Base-by-base conservation (phyloP, 179 eudicot species). In the Beta corolliflora region DNA sequence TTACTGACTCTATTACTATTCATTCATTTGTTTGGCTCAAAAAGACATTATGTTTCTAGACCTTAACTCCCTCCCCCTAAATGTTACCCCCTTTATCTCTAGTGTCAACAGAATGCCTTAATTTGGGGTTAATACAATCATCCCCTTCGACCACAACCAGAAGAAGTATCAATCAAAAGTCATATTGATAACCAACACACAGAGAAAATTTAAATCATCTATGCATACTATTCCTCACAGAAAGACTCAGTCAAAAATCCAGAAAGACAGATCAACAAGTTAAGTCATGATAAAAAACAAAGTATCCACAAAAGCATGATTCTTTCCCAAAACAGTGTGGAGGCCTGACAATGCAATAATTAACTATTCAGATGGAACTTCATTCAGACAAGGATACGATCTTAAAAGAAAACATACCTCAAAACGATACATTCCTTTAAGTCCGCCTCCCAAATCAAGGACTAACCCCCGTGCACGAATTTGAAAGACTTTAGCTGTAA, bases 401-500 rank as follows among this genome's bases (percentile, higher is more conserved):
- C 19, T 9, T 10, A 21, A 18, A 53, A 66, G 18, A 55, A 21
- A 71, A 78, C 82, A 80, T 89, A 96, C 99, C 98, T 93, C 93
- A 88, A 91, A 96, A 23, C 93, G 93, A 58, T 86, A 89, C 98
- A 96, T 94, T 67, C 97, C 99, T 79, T 87, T 91, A 52, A 94
- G 82, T 65, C 93, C 97, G 55, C 90, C 88, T 53, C 95, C 97
- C 85, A 94, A 81, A 84, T 96, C 97, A 58, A 96, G 97, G 64
- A 94, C 97, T 84, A 96, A 84, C 31, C 99, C 99, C 60, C 86
- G 97, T 58, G 94, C 88, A 80, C 98, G 98, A 79, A 94, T 84
- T 88, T 94, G 97, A 83, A 89, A 83, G 81, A 96, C 96, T 87
- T 85, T 93, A 19, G 97, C 97, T 25, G 85, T 90, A 76, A 93